Base-by-base conservation (phyloP, 2,329 filamentous ascomycete species). In the Aspergillus brunneoviolaceus region DNA sequence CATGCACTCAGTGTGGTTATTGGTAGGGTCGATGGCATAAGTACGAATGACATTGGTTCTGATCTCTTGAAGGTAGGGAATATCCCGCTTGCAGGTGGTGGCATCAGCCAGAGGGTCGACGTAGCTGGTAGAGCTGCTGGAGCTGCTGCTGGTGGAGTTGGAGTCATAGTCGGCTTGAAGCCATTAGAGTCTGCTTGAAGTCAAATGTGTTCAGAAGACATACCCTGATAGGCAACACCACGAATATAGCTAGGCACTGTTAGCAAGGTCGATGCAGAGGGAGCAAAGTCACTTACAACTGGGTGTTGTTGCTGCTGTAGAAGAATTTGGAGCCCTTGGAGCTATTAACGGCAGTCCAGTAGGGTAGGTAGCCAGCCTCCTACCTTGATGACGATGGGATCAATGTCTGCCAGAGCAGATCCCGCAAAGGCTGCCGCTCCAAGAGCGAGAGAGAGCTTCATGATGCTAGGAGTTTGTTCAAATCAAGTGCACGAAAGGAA, bases 21-120 rank as follows among this genome's bases (percentile, higher is more conserved):
- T 77, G 3, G 82, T 86, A 14, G 93, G 90, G 79, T 98, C 86
- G 70, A 98, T 86, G 70, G 93, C 92, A 76, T 98, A 98, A 52
- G 93, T 92, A 77, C 94, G 92, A 76, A 98, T 95, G 68, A 87
- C 87, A 82, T 98, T 99, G 76, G 92, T 96, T 63, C 87, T 83
- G 62, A 96, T 85, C 76, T 91, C 82, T 74, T 85, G 75, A 65
- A 98, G 84, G 67, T 89, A 85, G 50, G 92, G 91, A 49, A 98
- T 84, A 74, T 98, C 94, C 68, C 93, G 90, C 74, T 85, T 84
- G 84, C 94, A 97, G 66, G 80, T 76, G 23, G 80, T 78, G 56
- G 79, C 78, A 72, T 96, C 87, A 67, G 91, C 83, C 48, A 98
- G 86, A 61, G 94, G 93, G 74, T 98, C 95, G 65, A 82, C 84